Percentiles rank a stretch among this genome's conserved stretches.
These are phyloP conservation scores for Phaeosphaeriaceae sp. DNA, from an alignment of 2,329 filamentous ascomycete genomes.

Conservation along the genomic window DNA sequence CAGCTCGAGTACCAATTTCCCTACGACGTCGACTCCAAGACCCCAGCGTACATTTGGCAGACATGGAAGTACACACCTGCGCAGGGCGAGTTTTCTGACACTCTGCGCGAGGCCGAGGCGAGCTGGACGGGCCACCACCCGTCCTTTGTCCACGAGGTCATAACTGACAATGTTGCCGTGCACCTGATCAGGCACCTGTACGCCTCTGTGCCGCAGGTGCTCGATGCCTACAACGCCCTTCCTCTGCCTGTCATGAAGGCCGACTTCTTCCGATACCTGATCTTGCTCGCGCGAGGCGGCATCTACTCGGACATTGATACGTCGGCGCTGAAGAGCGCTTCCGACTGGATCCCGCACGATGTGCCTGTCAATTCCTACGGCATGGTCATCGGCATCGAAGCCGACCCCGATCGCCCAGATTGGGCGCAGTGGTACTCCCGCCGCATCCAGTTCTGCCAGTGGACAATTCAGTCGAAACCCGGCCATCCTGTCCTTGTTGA, in stretches of 20 bases:
- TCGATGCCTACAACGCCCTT: slow-evolving; percentile 58
- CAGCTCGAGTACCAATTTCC: slow-evolving; percentile 92
- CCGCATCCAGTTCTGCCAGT: slow-evolving; percentile 97
- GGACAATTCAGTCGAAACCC: slow-evolving; percentile 96
- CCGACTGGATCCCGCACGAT: slow-evolving; percentile 83
- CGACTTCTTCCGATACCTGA: slow-evolving; percentile 72
- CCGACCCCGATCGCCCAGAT: slow-evolving; percentile 89
- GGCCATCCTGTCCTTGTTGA: slow-evolving; percentile 92
- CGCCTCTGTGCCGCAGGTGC: slow-evolving; percentile 65
- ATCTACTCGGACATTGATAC: slow-evolving; percentile 90
- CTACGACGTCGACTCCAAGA: slow-evolving; percentile 86
- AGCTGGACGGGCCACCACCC: slow-evolving; percentile 90
- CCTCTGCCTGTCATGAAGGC: slow-evolving; percentile 64
- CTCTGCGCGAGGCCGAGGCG: slow-evolving; percentile 82
- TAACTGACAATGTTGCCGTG: slow-evolving; percentile 86
- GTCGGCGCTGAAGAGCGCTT: slow-evolving; percentile 78
- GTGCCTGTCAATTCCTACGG: slow-evolving; percentile 82
- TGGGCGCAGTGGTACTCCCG: slow-evolving; percentile 97
- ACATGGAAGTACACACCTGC: slow-evolving; percentile 92
- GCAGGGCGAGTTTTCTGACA: slow-evolving; percentile 74
- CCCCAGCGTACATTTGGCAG: slow-evolving; percentile 99
- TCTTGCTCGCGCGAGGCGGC: slow-evolving; percentile 77
- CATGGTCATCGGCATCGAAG: slow-evolving; percentile 92
- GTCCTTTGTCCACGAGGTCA: slow-evolving; percentile 93
- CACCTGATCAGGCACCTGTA: slow-evolving; percentile 87